A percentile compares a stretch with the other conserved stretches of the same genome.
Evolutionary conservation across 2,329 filamentous ascomycete genomes (phyloP).

Genomic region (Colletotrichum cuscutae): DNA sequence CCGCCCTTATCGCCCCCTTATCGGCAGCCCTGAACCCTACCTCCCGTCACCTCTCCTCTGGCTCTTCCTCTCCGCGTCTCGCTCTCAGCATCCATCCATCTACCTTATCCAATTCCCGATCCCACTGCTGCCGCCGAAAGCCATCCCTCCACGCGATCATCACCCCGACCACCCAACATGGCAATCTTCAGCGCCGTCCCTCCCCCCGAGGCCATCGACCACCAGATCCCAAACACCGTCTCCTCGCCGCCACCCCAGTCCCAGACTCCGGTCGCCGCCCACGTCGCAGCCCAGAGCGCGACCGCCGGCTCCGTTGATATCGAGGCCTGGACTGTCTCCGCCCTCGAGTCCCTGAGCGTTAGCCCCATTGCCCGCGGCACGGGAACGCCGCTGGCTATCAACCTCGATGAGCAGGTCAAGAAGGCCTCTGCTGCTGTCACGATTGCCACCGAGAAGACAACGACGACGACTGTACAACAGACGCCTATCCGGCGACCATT

Average conservation of each 20-base stretch:
- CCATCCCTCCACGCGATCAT: not conserved
- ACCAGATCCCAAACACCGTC: conserved; percentile 35
- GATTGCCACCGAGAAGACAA: conserved; percentile 23
- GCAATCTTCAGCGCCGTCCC: conserved; percentile 65
- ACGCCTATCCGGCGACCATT: conserved; percentile 55
- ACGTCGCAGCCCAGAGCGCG: conserved; percentile 39
- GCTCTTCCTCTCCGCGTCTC: not conserved
- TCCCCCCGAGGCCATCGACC: conserved; percentile 51
- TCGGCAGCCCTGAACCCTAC: conserved; percentile 33
- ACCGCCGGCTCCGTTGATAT: conserved; percentile 62
- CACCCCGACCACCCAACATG: conserved; percentile 46
- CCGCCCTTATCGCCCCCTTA: conserved; percentile 21
- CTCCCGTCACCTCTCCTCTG: not conserved
- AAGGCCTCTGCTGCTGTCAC: conserved; percentile 4
- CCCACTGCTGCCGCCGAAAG: not conserved
- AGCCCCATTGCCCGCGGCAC: conserved; percentile 68
- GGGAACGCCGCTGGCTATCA: conserved; percentile 75
- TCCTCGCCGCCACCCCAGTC: conserved; percentile 34
- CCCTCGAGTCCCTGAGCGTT: conserved; percentile 65
- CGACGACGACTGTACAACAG: conserved; percentile 29
- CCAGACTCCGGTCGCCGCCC: conserved; percentile 28
- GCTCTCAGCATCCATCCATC: not conserved
- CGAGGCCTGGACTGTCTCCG: conserved; percentile 73
- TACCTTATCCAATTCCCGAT: not conserved
- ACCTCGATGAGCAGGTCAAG: conserved; percentile 69